These are phyloP conservation scores for Sporothrix pseudoabietina DNA, from an alignment of 2,329 filamentous ascomycete genomes.

Conservation along the genomic window DNA sequence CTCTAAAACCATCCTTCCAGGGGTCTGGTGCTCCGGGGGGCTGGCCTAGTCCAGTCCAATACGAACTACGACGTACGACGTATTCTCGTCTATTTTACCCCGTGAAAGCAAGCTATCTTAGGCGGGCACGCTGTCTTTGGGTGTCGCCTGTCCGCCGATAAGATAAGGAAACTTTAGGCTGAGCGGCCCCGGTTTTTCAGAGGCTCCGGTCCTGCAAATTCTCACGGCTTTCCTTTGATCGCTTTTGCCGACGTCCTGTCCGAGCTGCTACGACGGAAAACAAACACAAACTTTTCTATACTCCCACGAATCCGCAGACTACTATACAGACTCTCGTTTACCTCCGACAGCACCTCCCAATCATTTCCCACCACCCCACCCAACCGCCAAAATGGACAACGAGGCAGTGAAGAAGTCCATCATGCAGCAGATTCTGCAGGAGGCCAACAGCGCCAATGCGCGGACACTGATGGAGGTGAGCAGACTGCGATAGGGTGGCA, in stretches of 20 bases:
- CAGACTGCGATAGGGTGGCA: conserved; percentile 11
- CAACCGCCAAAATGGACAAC: conserved; percentile 56
- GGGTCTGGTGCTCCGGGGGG: conserved; percentile 22
- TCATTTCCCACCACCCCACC: neutral
- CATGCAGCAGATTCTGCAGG: conserved; percentile 64
- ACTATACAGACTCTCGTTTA: neutral
- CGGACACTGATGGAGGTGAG: conserved; percentile 69
- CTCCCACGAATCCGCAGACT: neutral
- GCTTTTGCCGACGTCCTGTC: neutral
- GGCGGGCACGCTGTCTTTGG: neutral
- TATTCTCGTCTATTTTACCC: neutral
- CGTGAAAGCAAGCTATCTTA: neutral
- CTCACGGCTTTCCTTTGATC: conserved; percentile 13
- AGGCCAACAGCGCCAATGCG: conserved; percentile 69
- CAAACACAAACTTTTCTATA: neutral
- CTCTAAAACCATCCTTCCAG: conserved; percentile 27
- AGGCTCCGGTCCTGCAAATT: conserved; percentile 25
- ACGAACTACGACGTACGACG: neutral
- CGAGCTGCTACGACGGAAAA: neutral
- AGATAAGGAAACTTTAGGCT: conserved; percentile 3
- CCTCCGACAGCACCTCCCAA: neutral
- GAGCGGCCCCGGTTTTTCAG: conserved; percentile 20
- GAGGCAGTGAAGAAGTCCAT: conserved; percentile 62
- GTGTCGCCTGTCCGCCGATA: conserved; percentile 14
- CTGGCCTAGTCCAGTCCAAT: conserved; percentile 6